Conservation (phyloP, 1,139 yeast genomes). For the Debaryomyces udenii region DNA sequence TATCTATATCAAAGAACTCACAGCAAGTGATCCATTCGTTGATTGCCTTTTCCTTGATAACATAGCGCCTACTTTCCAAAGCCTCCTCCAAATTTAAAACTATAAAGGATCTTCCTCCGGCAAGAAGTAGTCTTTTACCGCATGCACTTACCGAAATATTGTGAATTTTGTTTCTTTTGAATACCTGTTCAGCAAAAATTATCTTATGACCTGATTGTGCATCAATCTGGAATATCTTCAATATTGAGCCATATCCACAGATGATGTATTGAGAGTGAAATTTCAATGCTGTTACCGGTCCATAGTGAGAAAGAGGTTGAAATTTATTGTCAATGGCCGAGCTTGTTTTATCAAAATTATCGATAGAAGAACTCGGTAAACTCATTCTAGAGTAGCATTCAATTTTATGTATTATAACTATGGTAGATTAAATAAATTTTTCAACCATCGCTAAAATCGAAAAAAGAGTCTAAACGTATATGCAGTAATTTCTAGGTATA, state of each 20-base stretch:
- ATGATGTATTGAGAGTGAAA: slow-evolving; percentile 45
- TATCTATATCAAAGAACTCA: slow-evolving; percentile 45
- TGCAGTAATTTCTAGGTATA: neutral
- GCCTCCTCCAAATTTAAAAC: slow-evolving; percentile 35
- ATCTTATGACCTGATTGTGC: slow-evolving; percentile 39
- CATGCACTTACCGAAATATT: slow-evolving; percentile 52
- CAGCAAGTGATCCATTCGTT: slow-evolving; percentile 80
- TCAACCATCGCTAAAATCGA: slow-evolving; percentile 5
- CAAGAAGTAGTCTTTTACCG: slow-evolving; percentile 43
- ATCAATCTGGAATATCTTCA: slow-evolving; percentile 54
- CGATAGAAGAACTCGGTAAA: neutral
- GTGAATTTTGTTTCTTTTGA: slow-evolving; percentile 77
- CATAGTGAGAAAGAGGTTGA: slow-evolving; percentile 51
- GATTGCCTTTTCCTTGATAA: slow-evolving; percentile 41
- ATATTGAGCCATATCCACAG: slow-evolving; percentile 76
- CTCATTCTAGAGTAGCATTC: neutral
- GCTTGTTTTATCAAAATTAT: slow-evolving; percentile 16
- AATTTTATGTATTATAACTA: neutral
- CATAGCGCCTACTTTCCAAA: slow-evolving; percentile 8
- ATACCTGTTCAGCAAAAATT: slow-evolving; percentile 48
- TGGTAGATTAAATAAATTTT: slow-evolving; percentile 2
- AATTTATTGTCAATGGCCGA: slow-evolving; percentile 26
- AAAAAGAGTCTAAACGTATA: neutral
- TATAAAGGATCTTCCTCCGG: slow-evolving; percentile 76
- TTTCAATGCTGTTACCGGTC: slow-evolving; percentile 73